Conservation (phyloP, 208 protist species). For the Angomonas desouzai region DNA sequence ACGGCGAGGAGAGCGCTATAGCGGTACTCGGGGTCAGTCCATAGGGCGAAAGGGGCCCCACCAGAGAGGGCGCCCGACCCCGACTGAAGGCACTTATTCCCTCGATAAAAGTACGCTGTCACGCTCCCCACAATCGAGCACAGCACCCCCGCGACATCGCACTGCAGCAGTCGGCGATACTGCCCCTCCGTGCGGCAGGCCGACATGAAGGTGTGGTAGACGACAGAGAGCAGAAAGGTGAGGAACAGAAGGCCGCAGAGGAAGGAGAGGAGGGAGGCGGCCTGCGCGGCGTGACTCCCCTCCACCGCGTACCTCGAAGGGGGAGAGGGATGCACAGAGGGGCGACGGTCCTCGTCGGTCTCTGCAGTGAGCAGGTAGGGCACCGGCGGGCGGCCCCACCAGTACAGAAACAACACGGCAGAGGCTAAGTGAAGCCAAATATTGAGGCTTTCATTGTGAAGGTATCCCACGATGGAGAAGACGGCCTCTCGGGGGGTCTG, state of each 20-base stretch:
- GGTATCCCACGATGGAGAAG: conserved; percentile 35
- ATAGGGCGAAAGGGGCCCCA: too few species aligned
- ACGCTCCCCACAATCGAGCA: conserved; percentile 19
- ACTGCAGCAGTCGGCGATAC: conserved; percentile 36
- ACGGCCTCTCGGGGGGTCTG: conserved; percentile 35
- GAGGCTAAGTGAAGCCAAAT: conserved; percentile 40
- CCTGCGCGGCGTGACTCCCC: background rate
- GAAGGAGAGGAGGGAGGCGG: background rate
- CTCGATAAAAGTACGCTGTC: conserved; percentile 20
- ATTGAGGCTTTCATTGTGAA: conserved; percentile 72
- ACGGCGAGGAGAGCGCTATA: background rate
- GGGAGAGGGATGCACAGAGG: too few species aligned
- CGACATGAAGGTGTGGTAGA: conserved; percentile 66
- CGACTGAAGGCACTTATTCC: conserved; percentile 2
- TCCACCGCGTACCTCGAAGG: too few species aligned
- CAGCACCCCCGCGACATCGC: conserved; percentile 25
- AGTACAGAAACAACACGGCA: conserved; percentile 31
- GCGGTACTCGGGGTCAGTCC: conserved; percentile 26
- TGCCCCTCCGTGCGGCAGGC: conserved; percentile 46
- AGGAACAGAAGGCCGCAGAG: conserved; percentile 4
- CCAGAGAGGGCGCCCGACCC: background rate
- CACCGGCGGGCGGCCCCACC: conserved; percentile 39
- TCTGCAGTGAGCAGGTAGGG: conserved; percentile 8
- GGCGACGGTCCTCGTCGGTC: too few species aligned
- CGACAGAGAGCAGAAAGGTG: conserved; percentile 47